phyloP scores from a whole-genome alignment of 768 basidiomycete species.

The Stropharia rugosoannulata region DNA sequence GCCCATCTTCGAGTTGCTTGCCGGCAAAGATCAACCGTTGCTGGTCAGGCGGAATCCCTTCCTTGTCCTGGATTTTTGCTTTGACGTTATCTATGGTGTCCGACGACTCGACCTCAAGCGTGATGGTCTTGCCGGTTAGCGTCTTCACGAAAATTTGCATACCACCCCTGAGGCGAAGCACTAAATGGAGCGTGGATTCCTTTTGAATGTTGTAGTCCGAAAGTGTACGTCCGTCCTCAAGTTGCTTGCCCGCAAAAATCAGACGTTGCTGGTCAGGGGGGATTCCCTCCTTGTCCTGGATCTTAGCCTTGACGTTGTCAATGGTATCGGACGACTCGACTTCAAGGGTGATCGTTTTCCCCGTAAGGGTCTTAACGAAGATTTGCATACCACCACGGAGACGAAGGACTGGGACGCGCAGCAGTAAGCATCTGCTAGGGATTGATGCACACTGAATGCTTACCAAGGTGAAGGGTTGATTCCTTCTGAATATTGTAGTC shows the following conservation, averaged over 20 bases:
- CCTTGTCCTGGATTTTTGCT: constrained; percentile 76
- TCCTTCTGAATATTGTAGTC: constrained; percentile 41
- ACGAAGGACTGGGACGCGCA: constrained; percentile 21
- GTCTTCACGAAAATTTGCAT: constrained; percentile 47
- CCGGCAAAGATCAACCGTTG: constrained; percentile 80
- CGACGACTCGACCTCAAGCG: constrained; percentile 70
- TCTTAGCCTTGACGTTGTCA: constrained; percentile 39
- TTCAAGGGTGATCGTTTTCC: constrained; percentile 65
- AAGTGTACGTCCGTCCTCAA: constrained; percentile 37
- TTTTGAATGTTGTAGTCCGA: constrained; percentile 49
- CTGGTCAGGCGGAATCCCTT: constrained; percentile 44
- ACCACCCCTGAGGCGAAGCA: constrained; percentile 27
- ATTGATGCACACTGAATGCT: neutral
- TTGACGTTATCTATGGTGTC: constrained; percentile 78
- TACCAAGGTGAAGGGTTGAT: constrained; percentile 38
- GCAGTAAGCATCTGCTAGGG: neutral
- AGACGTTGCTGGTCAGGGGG: constrained; percentile 30
- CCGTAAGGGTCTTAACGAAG: constrained; percentile 79
- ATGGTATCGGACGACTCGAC: constrained; percentile 29
- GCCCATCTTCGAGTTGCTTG: constrained; percentile 86
- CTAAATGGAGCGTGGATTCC: constrained; percentile 39
- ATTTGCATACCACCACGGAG: constrained; percentile 38
- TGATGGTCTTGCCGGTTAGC: constrained; percentile 61
- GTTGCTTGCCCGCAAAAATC: constrained; percentile 32
- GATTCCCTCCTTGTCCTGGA: constrained; percentile 43